phyloP scores from a whole-genome alignment of 1,139 yeast genomes.

The Tardiomyces depauwii region DNA sequence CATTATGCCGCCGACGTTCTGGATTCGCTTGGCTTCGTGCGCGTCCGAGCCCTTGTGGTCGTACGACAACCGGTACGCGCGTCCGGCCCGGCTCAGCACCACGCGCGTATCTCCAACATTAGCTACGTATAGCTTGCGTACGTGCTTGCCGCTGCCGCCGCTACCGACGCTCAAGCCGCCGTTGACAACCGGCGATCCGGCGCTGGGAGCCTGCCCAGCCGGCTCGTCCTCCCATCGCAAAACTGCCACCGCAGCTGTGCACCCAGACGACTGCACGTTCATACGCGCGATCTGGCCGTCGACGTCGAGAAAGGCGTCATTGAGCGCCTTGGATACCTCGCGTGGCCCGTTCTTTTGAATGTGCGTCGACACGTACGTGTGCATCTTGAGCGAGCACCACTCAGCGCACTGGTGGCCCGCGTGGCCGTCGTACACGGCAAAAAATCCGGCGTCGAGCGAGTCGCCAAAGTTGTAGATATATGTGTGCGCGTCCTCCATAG shows the following conservation, averaged over 20 bases:
- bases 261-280: conserved; percentile 61
- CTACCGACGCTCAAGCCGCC: conserved; percentile 1
- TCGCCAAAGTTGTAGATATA: conserved; percentile 89
- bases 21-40: conserved; percentile 65
- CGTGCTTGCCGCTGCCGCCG: conserved; percentile 4
- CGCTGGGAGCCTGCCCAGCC: not conserved
- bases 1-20: conserved; percentile 72
- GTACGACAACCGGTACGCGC: conserved; percentile 69
- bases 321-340: conserved; percentile 21
- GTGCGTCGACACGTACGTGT: conserved; percentile 48
- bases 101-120: conserved; percentile 93
- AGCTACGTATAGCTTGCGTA: conserved; percentile 75
- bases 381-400: conserved; percentile 89
- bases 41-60: conserved; percentile 91
- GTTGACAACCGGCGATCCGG: not conserved
- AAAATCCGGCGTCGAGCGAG: conserved; percentile 84
- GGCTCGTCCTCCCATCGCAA: conserved; percentile 64
- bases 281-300: conserved; percentile 54
- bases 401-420: conserved; percentile 92
- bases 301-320: conserved; percentile 49
- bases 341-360: conserved; percentile 19
- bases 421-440: conserved; percentile 95
- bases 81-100: conserved; percentile 61
- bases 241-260: conserved; percentile 94
- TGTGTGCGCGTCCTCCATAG: conserved; percentile 97